phyloP scores from a whole-genome alignment of 345 rosid species.

The Acer negundo region DNA sequence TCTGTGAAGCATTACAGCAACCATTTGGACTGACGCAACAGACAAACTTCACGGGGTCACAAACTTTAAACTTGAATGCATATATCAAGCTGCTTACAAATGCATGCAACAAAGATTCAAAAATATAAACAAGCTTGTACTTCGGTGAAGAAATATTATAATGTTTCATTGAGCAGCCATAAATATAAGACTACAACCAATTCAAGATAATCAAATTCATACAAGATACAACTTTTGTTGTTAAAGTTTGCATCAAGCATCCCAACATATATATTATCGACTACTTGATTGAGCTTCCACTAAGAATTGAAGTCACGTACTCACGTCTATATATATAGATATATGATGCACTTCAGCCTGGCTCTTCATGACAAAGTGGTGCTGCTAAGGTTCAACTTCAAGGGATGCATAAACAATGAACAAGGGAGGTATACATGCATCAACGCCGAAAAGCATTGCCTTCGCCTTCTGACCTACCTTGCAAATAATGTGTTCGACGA shows the following conservation, averaged over 20 bases:
- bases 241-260: background rate
- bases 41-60: no score
- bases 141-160: background rate
- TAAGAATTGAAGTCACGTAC: background rate
- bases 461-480: slow-evolving; percentile 64
- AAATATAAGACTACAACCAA: background rate
- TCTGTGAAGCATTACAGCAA: no score
- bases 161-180: background rate
- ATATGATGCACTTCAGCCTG: background rate
- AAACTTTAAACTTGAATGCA: background rate
- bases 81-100: background rate
- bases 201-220: background rate
- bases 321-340: background rate
- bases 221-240: background rate
- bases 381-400: background rate
- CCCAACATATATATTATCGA: background rate
- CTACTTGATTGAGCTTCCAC: background rate
- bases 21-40: no score
- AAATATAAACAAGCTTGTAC: background rate
- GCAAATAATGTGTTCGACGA: slow-evolving; percentile 77
- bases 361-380: background rate
- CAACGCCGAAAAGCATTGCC: slow-evolving; percentile 87
- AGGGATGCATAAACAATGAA: background rate
- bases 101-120: background rate
- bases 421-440: slow-evolving; percentile 4